These are phyloP conservation scores for Astrocystis sublimbata DNA, from an alignment of 495 filamentous ascomycete species.

Conservation along the genomic window DNA sequence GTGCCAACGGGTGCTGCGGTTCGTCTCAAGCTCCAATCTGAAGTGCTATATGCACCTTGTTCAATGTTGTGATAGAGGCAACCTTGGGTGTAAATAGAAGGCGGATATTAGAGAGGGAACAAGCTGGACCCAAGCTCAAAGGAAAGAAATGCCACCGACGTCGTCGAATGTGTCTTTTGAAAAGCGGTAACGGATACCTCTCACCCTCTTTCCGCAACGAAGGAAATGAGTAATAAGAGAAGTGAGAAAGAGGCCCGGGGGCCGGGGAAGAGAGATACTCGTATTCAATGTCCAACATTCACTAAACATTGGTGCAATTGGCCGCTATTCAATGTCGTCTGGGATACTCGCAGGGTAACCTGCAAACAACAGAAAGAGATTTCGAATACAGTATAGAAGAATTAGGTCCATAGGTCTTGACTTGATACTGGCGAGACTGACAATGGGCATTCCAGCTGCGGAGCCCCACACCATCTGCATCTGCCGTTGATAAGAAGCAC, in stretches of 20 bases:
- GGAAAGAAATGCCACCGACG: neutral
- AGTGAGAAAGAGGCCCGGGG: neutral
- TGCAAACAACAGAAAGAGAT: too few relatives aligned
- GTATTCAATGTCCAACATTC: slow-evolving; percentile 1
- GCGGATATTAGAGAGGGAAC: neutral
- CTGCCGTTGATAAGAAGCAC: too few relatives aligned
- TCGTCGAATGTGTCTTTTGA: neutral
- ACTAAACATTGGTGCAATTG: slow-evolving; percentile 4
- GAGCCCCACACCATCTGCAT: neutral
- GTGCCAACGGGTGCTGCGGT: neutral
- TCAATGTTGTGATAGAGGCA: neutral
- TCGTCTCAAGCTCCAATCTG: neutral
- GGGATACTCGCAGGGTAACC: too few relatives aligned
- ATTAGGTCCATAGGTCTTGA: too few relatives aligned
- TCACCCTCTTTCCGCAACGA: neutral
- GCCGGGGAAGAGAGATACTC: too few relatives aligned
- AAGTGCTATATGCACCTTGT: neutral
- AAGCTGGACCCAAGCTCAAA: neutral
- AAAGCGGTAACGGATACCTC: neutral
- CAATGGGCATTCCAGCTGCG: too few relatives aligned
- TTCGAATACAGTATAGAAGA: neutral
- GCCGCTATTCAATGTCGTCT: neutral
- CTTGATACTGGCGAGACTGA: too few relatives aligned
- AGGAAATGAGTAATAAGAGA: neutral
- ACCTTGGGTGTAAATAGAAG: neutral